Base-by-base conservation (phyloP, 2,329 filamentous ascomycete genomes). In the Talaromyces sp. region DNA sequence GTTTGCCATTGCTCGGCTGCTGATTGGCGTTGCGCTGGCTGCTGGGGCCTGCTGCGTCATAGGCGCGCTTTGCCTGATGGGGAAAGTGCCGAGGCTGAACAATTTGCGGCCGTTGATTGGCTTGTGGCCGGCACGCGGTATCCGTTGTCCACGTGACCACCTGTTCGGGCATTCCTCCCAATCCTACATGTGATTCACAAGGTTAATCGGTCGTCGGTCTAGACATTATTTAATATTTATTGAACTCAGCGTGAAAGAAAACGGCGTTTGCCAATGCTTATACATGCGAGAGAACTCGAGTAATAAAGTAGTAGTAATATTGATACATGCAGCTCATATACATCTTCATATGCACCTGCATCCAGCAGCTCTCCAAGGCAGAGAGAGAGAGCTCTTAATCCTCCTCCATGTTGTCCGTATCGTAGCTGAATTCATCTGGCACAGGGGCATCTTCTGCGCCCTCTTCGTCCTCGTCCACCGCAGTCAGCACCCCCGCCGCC, bases 401-500 rank as follows among this genome's bases (percentile, higher is more conserved):
- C 64, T 74, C 71, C 32, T 73, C 73, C 53, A 73, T 75, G 5
- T 67, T 71, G 51, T 81, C 79, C 44, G 76, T 74, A 66, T 80
- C 74, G 62, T 81, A 81, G 19, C 75, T 71, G 63, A 81, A 81
- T 53, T 81, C 78, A 42, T 75, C 67, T 2, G 79, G 79, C 28
- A 80, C 67, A 32, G 79, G 78, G 7, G 79, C 79, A 63, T 81
- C 79, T 63, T 81, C 78, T 30, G 69, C 77, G 7, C 75, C 78
- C 63, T 81, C 79, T 39, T 80, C 78, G 64, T 81, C 79, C 63
- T 98, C 93, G 69, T 97, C 93, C 4, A 96, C 86, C 6, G 92
- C 89, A 4, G 90, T 96, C 67, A 96, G 79, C 1, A 96, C 91
- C 60, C 88, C 90, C 0, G 90, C 91, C 0, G 89, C 89, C 0